Conservation (phyloP, 495 filamentous ascomycete species). For the Bryoglossum gracile region DNA sequence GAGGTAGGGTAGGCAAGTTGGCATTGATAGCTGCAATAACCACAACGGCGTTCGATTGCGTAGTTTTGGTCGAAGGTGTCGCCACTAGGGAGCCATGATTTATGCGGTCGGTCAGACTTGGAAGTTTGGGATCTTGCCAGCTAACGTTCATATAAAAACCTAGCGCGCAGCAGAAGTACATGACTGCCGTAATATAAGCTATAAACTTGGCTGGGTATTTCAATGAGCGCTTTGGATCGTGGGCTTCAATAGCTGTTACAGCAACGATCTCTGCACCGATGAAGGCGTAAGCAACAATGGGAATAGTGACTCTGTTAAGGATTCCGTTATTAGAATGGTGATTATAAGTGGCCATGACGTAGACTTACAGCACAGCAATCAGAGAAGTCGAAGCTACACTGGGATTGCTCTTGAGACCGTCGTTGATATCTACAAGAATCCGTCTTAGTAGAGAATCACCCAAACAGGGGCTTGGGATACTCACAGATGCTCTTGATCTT, state of each 20-base stretch:
- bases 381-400: slow-evolving; percentile 26
- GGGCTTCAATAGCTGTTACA: slow-evolving; percentile 42
- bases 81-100: slow-evolving; percentile 8
- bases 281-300: slow-evolving; percentile 37
- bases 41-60: slow-evolving; percentile 9
- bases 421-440: slow-evolving; percentile 21
- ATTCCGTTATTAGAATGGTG: background rate
- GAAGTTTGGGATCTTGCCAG: slow-evolving; percentile 33
- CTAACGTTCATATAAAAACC: slow-evolving; percentile 34
- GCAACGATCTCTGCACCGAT: slow-evolving; percentile 39
- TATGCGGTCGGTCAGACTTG: slow-evolving; percentile 15
- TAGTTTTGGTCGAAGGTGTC: background rate
- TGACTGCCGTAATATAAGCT: slow-evolving; percentile 24
- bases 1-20: slow-evolving; percentile 25
- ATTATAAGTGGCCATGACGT: background rate
- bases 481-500: too few species aligned
- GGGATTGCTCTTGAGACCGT: slow-evolving; percentile 27
- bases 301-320: slow-evolving; percentile 32
- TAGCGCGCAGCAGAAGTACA: slow-evolving; percentile 27
- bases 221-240: slow-evolving; percentile 29
- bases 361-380: slow-evolving; percentile 31
- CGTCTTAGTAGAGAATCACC: background rate
- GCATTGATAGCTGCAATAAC: slow-evolving; percentile 23
- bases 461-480: too few species aligned
- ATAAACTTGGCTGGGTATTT: slow-evolving; percentile 26